Conservation (phyloP, 1,284 basidiomycete genomes). For the Heterobasidion parviporum region DNA sequence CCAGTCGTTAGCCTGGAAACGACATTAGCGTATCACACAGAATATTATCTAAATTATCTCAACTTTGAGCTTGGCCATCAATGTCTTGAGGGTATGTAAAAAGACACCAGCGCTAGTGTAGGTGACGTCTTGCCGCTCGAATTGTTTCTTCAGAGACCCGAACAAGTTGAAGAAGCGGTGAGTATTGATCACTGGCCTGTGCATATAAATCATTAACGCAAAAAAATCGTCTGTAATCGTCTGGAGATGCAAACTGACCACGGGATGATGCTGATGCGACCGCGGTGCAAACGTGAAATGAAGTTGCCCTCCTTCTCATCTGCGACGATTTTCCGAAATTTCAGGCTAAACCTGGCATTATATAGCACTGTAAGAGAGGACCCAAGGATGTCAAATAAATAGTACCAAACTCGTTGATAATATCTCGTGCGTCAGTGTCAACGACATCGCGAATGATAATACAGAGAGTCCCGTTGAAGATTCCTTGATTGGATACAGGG, state of each 20-base stretch:
- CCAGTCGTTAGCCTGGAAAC: constrained; percentile 50
- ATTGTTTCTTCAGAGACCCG: constrained; percentile 30
- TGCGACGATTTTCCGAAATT: constrained; percentile 49
- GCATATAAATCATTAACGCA: not conserved
- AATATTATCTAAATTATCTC: not conserved
- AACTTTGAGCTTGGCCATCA: constrained; percentile 64
- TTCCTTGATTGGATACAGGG: constrained; percentile 44
- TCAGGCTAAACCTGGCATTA: constrained; percentile 39
- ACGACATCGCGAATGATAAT: constrained; percentile 63
- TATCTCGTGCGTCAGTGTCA: constrained; percentile 46
- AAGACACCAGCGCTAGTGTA: constrained; percentile 46
- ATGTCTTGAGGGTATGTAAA: constrained; percentile 46
- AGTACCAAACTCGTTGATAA: constrained; percentile 41
- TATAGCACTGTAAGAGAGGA: not conserved
- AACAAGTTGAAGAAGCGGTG: constrained; percentile 49
- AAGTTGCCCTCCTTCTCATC: constrained; percentile 56
- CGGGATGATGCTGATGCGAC: constrained; percentile 48
- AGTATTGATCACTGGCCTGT: constrained; percentile 52
- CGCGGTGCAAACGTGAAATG: constrained; percentile 48
- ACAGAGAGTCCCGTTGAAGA: constrained; percentile 51
- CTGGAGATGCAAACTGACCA: constrained; percentile 19
- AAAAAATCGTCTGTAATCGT: not conserved
- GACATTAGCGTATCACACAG: not conserved
- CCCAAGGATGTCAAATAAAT: not conserved
- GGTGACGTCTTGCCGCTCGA: constrained; percentile 39